Evolutionary conservation across 2,329 filamentous ascomycete genomes (phyloP).

Genomic region (Dothistroma pini): DNA sequence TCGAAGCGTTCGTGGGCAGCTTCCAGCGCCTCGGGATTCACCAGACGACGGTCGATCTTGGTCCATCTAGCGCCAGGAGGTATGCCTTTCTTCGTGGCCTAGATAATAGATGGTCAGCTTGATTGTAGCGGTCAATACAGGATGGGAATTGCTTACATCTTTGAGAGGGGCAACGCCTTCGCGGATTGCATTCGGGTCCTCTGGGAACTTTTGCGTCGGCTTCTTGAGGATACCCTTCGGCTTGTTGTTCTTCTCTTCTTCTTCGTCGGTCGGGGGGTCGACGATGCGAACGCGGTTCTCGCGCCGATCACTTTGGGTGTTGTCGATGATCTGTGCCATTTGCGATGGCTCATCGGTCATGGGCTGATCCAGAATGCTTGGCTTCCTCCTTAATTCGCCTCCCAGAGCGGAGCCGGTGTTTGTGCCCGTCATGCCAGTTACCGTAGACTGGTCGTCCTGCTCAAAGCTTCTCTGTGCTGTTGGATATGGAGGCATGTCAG

Average conservation of each 20-base stretch:
- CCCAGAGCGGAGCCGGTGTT: slow-evolving; percentile 12
- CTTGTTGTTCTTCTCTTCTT: slow-evolving; percentile 64
- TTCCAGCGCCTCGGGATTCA: slow-evolving; percentile 83
- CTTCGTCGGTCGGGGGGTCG: slow-evolving; percentile 63
- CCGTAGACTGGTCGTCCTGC: slow-evolving; percentile 19
- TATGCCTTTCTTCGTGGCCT: slow-evolving; percentile 38
- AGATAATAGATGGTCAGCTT: slow-evolving; percentile 11
- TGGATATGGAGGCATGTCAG: slow-evolving; percentile 16
- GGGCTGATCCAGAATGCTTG: slow-evolving; percentile 33
- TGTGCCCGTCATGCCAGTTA: slow-evolving; percentile 10
- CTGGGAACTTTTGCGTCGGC: slow-evolving; percentile 78
- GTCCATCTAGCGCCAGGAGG: slow-evolving; percentile 80
- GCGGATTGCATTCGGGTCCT: slow-evolving; percentile 75
- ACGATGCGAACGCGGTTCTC: slow-evolving; percentile 56
- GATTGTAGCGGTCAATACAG: background rate
- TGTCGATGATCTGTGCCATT: slow-evolving; percentile 36
- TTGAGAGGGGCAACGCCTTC: slow-evolving; percentile 94
- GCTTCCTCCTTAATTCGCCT: slow-evolving; percentile 25
- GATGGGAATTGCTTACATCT: slow-evolving; percentile 47
- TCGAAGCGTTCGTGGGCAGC: slow-evolving; percentile 88
- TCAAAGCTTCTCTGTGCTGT: slow-evolving; percentile 24
- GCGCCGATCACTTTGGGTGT: slow-evolving; percentile 31
- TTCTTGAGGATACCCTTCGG: slow-evolving; percentile 84
- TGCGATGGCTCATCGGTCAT: slow-evolving; percentile 30
- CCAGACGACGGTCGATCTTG: slow-evolving; percentile 81